A percentile compares a stretch with the other conserved stretches of the same genome.
Conservation (phyloP, 2,329 filamentous ascomycete species). For the Penicillium sp. region DNA sequence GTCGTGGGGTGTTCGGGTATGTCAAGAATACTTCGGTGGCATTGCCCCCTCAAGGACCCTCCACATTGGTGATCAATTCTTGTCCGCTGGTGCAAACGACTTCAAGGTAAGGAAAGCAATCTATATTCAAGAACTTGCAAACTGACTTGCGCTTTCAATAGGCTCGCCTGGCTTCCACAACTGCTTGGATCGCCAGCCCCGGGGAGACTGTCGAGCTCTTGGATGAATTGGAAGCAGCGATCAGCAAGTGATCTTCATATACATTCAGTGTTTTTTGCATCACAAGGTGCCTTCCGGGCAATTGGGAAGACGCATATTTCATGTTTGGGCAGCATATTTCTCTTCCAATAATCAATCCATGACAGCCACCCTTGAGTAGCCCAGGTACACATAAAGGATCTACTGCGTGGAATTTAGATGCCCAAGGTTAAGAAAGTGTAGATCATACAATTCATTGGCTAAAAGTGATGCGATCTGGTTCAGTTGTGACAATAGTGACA, state of each 20-base stretch:
- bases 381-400: neutral
- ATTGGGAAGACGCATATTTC: neutral
- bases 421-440: neutral
- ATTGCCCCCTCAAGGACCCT: conserved; percentile 76
- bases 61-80: conserved; percentile 93
- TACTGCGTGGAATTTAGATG: neutral
- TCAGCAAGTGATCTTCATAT: neutral
- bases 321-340: too few species aligned
- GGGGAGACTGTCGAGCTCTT: conserved; percentile 84
- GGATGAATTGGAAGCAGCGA: conserved; percentile 61
- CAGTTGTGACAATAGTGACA: conserved; percentile 2
- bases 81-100: conserved; percentile 93
- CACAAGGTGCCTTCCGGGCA: neutral
- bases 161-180: conserved; percentile 85
- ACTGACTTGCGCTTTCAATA: conserved; percentile 15
- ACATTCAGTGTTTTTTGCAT: neutral
- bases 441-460: neutral
- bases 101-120: conserved; percentile 66
- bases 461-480: neutral
- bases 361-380: neutral
- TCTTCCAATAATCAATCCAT: neutral
- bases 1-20: conserved; percentile 89
- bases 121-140: neutral
- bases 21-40: conserved; percentile 82
- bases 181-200: conserved; percentile 94